Base-by-base conservation (phyloP, 768 basidiomycete species). In the Amylocystis lapponica region DNA sequence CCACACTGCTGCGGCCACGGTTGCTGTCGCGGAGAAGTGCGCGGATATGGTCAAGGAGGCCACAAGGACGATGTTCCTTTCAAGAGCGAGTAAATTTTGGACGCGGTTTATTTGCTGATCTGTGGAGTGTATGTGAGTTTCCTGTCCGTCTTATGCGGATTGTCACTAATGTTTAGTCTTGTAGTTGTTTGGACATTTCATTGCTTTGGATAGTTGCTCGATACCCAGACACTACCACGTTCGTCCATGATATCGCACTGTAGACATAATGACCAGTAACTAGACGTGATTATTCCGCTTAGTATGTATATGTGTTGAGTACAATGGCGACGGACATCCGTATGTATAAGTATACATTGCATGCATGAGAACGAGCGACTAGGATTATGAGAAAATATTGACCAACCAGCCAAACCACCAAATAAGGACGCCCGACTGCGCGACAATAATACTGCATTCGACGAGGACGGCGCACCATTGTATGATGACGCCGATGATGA, bases 351-450 rank as follows among this genome's bases (percentile, higher is more conserved):
- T 13, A 34, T 19, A 42, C 5, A 21, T 32, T 17, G 26, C n/a
- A 25, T 33, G 25, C 36, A 16, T n/a, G 12, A 34, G 17, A 39
- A 35, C 25, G 23, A 13, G n/a, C 39, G 36, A 37, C 11, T 19
- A n/a, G n/a, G 22, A 43, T 61, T 54, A 74, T 33, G 66, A 59
- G 46, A 67, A 62, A 47, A 86, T 50, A 31, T 74, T 74, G 32
- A 85, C 56, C 21, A 67, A 68, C 86, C 86, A 89, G 20, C 83
- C 84, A 43, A 75, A 55, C 86, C 86, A 89, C 86, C 86, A 89
- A 8, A 69, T 54, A 31, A 80, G 63, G 17, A 83, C 74, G 4
- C 71, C 77, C 30, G 79, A 32, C 57, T 86, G 72, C 45, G 78
- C 66, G 13, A 79, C 47, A 11, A 87, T 70, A 45, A 86, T 62